phyloP scores from a whole-genome alignment of 345 rosid genomes.

The Dipteronia sinensis region DNA sequence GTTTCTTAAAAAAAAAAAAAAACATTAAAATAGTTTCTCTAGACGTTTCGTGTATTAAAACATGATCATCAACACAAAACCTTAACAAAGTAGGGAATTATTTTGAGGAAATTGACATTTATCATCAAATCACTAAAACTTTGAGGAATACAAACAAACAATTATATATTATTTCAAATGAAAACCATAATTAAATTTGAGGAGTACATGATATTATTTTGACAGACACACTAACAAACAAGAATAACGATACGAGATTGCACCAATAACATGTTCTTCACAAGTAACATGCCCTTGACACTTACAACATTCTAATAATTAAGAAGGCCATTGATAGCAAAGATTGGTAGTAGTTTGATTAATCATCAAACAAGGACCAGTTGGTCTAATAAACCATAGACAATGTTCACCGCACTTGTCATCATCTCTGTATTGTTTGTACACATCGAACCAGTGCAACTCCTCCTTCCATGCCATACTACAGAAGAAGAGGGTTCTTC shows the following conservation, averaged over 20 bases:
- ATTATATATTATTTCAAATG: too few relatives aligned
- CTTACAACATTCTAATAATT: not conserved
- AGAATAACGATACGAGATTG: too few relatives aligned
- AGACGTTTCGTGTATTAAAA: too few relatives aligned
- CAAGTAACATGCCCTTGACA: too few relatives aligned
- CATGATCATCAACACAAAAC: too few relatives aligned
- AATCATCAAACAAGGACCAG: not conserved
- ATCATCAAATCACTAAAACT: not conserved
- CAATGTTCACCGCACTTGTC: not conserved
- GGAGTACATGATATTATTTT: not conserved
- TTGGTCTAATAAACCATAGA: not conserved
- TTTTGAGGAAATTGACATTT: not conserved
- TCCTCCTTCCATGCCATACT: not conserved
- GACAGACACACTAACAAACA: too few relatives aligned
- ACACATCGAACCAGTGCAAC: not conserved
- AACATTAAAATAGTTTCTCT: too few relatives aligned
- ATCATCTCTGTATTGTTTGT: not conserved
- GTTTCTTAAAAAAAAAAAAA: too few relatives aligned
- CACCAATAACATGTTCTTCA: too few relatives aligned
- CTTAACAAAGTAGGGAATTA: too few relatives aligned
- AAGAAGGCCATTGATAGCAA: not conserved
- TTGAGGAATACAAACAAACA: not conserved
- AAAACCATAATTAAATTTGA: not conserved
- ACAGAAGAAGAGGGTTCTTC: not conserved
- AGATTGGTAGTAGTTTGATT: not conserved